A percentile compares a stretch with the other conserved stretches of the same genome.
Evolutionary conservation across 2,329 filamentous ascomycete species (phyloP).

Genomic region (Sclerotinia trifoliorum): DNA sequence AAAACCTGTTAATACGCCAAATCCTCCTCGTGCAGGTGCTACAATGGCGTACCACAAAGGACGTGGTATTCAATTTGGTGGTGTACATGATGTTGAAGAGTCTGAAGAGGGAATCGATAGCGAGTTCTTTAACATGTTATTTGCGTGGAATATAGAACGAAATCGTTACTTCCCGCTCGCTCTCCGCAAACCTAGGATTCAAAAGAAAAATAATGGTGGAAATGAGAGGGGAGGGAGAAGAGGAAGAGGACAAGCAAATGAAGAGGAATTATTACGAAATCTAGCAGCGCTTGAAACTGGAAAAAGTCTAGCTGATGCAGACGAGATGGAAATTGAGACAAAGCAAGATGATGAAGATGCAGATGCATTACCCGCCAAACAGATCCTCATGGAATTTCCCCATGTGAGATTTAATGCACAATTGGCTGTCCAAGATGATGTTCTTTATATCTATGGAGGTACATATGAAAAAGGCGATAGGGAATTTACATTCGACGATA

Average conservation of each 20-base stretch:
- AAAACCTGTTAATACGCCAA: conserved; percentile 84
- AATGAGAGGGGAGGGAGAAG: conserved; percentile 61
- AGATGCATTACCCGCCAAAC: conserved; percentile 52
- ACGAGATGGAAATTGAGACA: conserved; percentile 50
- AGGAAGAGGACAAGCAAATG: conserved; percentile 81
- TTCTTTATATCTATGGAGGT: conserved; percentile 90
- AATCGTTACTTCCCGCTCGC: conserved; percentile 89
- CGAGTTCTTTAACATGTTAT: conserved; percentile 92
- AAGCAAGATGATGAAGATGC: conserved; percentile 51
- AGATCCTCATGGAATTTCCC: conserved; percentile 77
- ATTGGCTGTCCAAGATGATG: conserved; percentile 85
- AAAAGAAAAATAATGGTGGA: conserved; percentile 58
- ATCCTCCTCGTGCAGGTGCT: conserved; percentile 77
- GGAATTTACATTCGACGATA: conserved; percentile 93
- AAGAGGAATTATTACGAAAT: conserved; percentile 85
- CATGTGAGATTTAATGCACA: conserved; percentile 90
- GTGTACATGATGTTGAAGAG: conserved; percentile 88
- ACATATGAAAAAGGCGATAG: conserved; percentile 94
- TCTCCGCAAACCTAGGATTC: conserved; percentile 70
- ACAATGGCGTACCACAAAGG: conserved; percentile 96
- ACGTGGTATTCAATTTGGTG: conserved; percentile 88
- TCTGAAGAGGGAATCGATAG: conserved; percentile 94
- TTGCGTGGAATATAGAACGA: conserved; percentile 91
- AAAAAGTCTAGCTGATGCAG: conserved; percentile 56
- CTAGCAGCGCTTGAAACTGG: conserved; percentile 82